These are phyloP conservation scores for Ophiostoma sp. DNA, from an alignment of 2,329 filamentous ascomycete species.

Conservation along the genomic window DNA sequence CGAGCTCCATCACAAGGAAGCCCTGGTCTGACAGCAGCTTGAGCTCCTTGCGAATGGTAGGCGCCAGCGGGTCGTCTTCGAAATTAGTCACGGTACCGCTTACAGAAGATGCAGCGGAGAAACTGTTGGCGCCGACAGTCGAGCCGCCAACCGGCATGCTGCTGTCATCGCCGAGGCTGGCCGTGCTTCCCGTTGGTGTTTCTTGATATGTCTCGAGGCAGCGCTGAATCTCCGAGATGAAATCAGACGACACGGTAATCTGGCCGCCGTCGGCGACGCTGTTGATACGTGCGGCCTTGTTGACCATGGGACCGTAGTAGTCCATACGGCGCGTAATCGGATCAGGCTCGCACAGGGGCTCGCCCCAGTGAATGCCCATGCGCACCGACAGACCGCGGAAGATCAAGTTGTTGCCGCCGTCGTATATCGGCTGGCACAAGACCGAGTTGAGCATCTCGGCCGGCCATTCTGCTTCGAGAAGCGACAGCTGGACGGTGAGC, in stretches of 20 bases:
- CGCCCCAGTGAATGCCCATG: constrained; percentile 96
- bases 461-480: constrained; percentile 89
- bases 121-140: background rate
- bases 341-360: constrained; percentile 89
- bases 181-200: constrained; percentile 49
- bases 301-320: constrained; percentile 99
- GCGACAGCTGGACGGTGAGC: constrained; percentile 83
- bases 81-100: constrained; percentile 35
- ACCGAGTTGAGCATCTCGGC: constrained; percentile 84
- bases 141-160: constrained; percentile 7
- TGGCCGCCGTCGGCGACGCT: constrained; percentile 93
- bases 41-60: constrained; percentile 79
- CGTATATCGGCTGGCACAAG: constrained; percentile 74
- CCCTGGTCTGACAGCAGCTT: constrained; percentile 82
- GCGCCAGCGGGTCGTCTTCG: constrained; percentile 70
- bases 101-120: background rate
- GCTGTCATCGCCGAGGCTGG: constrained; percentile 40
- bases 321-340: constrained; percentile 98
- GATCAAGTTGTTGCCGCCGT: constrained; percentile 81
- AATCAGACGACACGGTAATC: constrained; percentile 94
- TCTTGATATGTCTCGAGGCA: constrained; percentile 87
- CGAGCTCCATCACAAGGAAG: constrained; percentile 91
- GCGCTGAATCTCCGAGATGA: constrained; percentile 90
- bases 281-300: constrained; percentile 89
- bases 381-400: constrained; percentile 91